Base-by-base conservation (phyloP, 2,329 filamentous ascomycete species). In the Monosporascus sp. region DNA sequence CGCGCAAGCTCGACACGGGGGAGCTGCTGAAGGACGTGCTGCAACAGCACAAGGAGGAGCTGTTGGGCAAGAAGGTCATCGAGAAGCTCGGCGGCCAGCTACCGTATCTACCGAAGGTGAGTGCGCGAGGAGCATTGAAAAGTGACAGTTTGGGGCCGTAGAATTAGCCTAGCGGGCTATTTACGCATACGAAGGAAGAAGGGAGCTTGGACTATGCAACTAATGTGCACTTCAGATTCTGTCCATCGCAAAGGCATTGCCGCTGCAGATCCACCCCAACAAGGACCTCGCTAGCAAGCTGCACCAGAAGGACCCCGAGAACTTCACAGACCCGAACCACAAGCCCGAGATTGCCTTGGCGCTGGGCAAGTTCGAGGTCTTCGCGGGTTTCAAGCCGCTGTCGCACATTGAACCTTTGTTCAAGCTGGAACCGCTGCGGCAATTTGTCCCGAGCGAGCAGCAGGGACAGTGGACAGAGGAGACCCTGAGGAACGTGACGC, bases 301-400 rank as follows among this genome's bases (percentile, higher is more conserved):
- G 2, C 86, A 91, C 70, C 66, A 78, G 51, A 67, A 82, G 58
- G 77, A 89, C 51, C 86, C 87, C 0, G 69, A 81, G 2, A 79
- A 82, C 53, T 91, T 88, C 67, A 81, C 80, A 1, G 87, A 92
- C 59, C 72, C 80, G 3, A 91, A 91, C 67, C 87, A 91, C 74
- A 91, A 91, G 70, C 88, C 88, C 1, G 88, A 92, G 65, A 91
- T 92, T 51, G 87, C 88, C 1, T 74, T 92, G 1, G 87, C 88
- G 0, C 71, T 91, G 1, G 77, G 79, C 14, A 80, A 83, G 22
- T 91, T 92, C 61, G 87, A 91, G 67, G 83, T 87, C 0, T 91
- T 92, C 60, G 85, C 84, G 9, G 88, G 88, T 6, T 91, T 85
- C 74, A 91, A 89, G 64, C 82, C 86, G 0, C 71, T 88, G 0